Evolutionary conservation across 441 rosid species (phyloP).

Genomic region (Brassica hybrid): DNA sequence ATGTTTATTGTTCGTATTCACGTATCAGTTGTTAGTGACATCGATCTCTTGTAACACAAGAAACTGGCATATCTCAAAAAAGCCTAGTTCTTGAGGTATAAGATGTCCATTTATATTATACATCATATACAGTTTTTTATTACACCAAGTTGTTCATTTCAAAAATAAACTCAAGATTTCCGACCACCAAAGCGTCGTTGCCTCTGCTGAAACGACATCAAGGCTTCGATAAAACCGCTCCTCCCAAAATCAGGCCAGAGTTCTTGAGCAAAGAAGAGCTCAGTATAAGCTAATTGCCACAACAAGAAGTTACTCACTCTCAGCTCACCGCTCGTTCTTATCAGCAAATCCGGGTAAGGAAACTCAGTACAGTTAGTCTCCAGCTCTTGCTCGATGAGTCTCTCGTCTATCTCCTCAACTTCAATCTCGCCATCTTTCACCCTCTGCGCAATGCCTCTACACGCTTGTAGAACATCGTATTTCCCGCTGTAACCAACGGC

Average conservation of each 20-base stretch:
- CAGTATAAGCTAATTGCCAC: constrained; percentile 87
- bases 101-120: constrained; percentile 10
- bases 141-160: too few relatives aligned
- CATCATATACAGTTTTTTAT: constrained; percentile 3
- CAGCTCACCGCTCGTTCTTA: constrained; percentile 76
- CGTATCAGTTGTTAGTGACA: constrained; percentile 5
- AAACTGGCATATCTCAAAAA: constrained; percentile 12
- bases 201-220: constrained; percentile 67
- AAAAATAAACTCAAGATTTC: constrained; percentile 28
- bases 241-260: constrained; percentile 89
- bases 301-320: constrained; percentile 83
- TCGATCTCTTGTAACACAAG: constrained; percentile 13
- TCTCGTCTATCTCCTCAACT: constrained; percentile 59
- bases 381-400: constrained; percentile 64
- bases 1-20: neutral
- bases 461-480: constrained; percentile 71
- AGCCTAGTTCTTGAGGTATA: neutral
- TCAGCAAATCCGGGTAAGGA: constrained; percentile 71
- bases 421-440: constrained; percentile 56
- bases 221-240: constrained; percentile 58
- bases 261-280: constrained; percentile 63
- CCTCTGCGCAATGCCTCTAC: constrained; percentile 60
- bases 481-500: constrained; percentile 86
- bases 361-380: constrained; percentile 62
- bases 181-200: constrained; percentile 72